A percentile compares a stretch with the other conserved stretches of the same genome.
Conservation (phyloP, 371 early-diverging fungal genomes). For the Phascolomyces articulosus region DNA sequence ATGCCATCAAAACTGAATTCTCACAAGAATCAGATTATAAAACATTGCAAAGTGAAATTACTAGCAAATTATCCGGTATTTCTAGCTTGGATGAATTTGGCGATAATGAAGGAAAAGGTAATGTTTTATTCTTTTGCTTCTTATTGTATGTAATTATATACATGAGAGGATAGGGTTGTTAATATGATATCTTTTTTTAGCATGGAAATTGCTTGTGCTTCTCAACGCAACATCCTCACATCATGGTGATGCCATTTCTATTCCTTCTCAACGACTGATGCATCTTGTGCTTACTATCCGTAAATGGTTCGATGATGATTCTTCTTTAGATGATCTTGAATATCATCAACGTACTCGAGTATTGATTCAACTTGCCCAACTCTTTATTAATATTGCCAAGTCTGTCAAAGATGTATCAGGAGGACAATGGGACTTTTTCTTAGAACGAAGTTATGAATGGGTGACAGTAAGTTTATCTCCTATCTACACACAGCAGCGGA, state of each 20-base stretch:
- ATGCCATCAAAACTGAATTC: constrained; percentile 30
- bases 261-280: constrained; percentile 54
- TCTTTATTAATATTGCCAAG: constrained; percentile 41
- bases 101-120: constrained; percentile 21
- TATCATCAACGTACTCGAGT: constrained; percentile 27
- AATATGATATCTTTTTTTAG: neutral
- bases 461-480: constrained; percentile 26
- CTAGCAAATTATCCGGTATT: constrained; percentile 37
- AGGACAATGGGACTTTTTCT: constrained; percentile 61
- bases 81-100: constrained; percentile 27
- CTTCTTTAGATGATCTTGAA: constrained; percentile 21
- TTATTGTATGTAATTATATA: no score
- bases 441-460: constrained; percentile 46
- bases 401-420: constrained; percentile 57
- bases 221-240: constrained; percentile 42
- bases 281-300: constrained; percentile 50
- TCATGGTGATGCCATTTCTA: constrained; percentile 27
- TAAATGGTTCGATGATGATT: constrained; percentile 40
- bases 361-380: constrained; percentile 39
- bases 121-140: neutral
- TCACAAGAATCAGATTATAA: constrained; percentile 20
- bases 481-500: no score
- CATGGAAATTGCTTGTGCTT: constrained; percentile 32
- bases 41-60: constrained; percentile 44
- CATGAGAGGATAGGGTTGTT: neutral